Evolutionary conservation across 2,329 filamentous ascomycete species (phyloP), one percentile per base, ranked within the genome.

Genomic region (Fusarium sp.): DNA sequence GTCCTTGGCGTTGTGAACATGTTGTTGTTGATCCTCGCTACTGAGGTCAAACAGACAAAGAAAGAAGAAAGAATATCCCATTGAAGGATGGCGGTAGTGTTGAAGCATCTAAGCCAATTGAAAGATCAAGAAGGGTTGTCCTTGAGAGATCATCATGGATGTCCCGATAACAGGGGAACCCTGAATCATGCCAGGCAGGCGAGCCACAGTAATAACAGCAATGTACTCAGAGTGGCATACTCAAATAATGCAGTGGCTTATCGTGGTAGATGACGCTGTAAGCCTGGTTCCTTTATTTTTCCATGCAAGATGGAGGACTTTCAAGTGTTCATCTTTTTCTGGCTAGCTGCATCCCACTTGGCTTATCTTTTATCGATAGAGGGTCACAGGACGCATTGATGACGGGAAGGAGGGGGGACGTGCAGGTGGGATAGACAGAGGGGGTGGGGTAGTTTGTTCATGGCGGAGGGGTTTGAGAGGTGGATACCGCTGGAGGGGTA

Each of bases 281-380:
- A 39, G 17, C 31, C 21, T 64, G 39, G 22, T 36, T 34, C 31
- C 11, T 26, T 58, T 46, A 45, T 45, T 64, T 49, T 51, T 31
- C 17, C 21, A 22, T 24, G 15, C 43, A 9, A 40, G 31, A 22
- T 34, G 14, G 58, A 49, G 22, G 24, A 24, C 38, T 45, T 21
- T 36, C 22, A 6, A 33, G 28, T 58, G 52, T 44, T 51, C 52
- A 45, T 64, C 39, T 64, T 64, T 64, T 60, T 65, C 28, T 65
- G 36, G n/a, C 43, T 8, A 26, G 36, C 10, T 43, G 7, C 43
- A 45, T 47, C 59, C 28, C 44, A 45, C 39, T 31, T 44, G 15
- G 43, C 24, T 53, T 53, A 56, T 68, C 26, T 50, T 24, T 70
- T 70, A 70, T 70, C 67, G 67, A 70, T 70, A 67, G 47, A 63